phyloP scores from a whole-genome alignment of 805 yeast species.

The Saturnispora gosingensis region DNA sequence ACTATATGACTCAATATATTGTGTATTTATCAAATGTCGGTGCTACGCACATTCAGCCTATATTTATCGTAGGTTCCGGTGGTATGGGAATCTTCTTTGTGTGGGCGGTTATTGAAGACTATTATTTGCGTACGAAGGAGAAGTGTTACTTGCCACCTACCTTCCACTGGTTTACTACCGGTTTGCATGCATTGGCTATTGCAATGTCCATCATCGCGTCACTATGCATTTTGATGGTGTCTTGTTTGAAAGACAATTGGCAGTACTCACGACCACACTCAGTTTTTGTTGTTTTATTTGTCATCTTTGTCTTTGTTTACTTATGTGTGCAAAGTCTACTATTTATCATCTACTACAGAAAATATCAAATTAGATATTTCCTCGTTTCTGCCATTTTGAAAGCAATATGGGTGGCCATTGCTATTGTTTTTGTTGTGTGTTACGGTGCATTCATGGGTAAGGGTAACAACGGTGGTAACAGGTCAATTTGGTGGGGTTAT shows the following conservation, averaged over 20 bases:
- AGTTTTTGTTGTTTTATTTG: constrained; percentile 65
- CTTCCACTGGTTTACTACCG: constrained; percentile 16
- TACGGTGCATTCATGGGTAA: constrained; percentile 39
- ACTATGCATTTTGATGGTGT: constrained; percentile 62
- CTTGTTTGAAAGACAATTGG: constrained; percentile 58
- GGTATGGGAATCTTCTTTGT: constrained; percentile 70
- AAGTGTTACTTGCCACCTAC: constrained; percentile 42
- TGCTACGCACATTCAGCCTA: constrained; percentile 76
- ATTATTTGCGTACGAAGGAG: constrained; percentile 46
- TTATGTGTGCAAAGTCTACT: constrained; percentile 18
- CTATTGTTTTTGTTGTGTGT: constrained; percentile 57
- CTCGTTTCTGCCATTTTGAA: constrained; percentile 45
- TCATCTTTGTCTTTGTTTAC: constrained; percentile 54
- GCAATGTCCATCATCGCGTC: constrained; percentile 32
- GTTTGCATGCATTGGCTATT: constrained; percentile 20
- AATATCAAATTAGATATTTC: constrained; percentile 21
- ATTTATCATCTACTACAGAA: constrained; percentile 15
- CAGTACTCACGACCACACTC: constrained; percentile 47
- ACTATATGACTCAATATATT: constrained; percentile 28
- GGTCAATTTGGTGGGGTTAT: constrained; percentile 33
- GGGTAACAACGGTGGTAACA: constrained; percentile 16
- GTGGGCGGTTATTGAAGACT: constrained; percentile 54
- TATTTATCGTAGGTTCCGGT: constrained; percentile 71
- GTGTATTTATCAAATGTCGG: constrained; percentile 82
- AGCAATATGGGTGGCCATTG: constrained; percentile 53